Conservation (phyloP, 2,329 filamentous ascomycete genomes). For the Colletotrichum sp. region DNA sequence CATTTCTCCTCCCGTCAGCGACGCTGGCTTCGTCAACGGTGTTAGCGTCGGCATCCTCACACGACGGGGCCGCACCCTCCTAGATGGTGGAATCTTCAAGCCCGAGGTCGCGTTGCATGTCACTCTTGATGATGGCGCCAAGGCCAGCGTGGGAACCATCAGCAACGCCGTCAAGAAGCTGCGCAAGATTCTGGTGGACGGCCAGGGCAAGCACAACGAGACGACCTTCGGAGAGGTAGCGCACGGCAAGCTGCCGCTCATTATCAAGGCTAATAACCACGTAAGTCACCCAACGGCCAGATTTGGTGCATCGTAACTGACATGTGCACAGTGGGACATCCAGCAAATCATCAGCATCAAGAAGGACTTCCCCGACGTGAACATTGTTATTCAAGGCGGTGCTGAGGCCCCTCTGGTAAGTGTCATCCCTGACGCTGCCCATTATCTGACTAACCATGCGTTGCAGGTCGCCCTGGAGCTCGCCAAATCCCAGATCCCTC, state of each 20-base stretch:
- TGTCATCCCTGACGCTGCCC: not conserved
- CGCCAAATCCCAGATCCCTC: constrained; percentile 40
- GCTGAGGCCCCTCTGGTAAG: constrained; percentile 41
- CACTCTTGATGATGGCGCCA: constrained; percentile 37
- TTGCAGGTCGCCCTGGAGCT: constrained; percentile 41
- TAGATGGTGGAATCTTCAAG: constrained; percentile 45
- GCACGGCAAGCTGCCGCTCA: constrained; percentile 40
- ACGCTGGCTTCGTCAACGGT: constrained; percentile 37
- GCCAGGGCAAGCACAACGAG: constrained; percentile 35
- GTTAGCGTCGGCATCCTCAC: constrained; percentile 48
- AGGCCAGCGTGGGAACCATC: constrained; percentile 27
- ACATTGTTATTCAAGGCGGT: constrained; percentile 43
- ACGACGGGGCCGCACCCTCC: constrained; percentile 36
- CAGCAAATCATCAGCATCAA: constrained; percentile 43
- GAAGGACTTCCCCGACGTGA: constrained; percentile 34
- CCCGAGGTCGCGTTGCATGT: constrained; percentile 49
- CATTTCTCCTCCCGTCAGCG: constrained; percentile 40
- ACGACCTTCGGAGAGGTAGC: constrained; percentile 40
- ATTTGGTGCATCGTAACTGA: not conserved
- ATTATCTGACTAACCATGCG: not conserved
- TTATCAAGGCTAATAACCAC: constrained; percentile 36
- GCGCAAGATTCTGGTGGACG: constrained; percentile 38
- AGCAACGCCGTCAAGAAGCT: constrained; percentile 34
- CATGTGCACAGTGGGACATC: constrained; percentile 39
- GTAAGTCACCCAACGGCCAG: not conserved